Base-by-base conservation (phyloP, 768 basidiomycete species). In the Tricholoma terreum region DNA sequence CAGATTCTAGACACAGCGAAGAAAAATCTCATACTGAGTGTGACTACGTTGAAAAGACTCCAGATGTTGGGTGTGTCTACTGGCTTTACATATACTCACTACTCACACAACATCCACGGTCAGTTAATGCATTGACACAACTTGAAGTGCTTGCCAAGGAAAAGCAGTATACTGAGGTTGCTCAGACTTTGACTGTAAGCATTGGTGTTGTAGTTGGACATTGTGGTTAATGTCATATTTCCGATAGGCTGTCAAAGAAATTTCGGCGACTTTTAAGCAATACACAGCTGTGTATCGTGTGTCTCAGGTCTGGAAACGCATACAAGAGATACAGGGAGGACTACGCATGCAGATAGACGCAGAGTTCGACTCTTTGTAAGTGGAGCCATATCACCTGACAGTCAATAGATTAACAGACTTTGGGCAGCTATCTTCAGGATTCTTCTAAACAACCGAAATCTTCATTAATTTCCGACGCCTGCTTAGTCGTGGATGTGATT, bases 291-390 rank as follows among this genome's bases (percentile, higher is more conserved):
- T 98, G 8, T 86, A 85, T 27, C 84, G 82, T 7, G 88, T 98
- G 35, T 79, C 85, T 19, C 85, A 87, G 52, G 74, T 95, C 11
- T 91, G 86, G 81, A 85, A 84, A 61, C 84, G 86, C 2, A 85
- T 94, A 15, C 87, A 92, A 65, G 87, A 91, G 57, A 75, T 90
- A 15, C 92, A 98, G 70, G 87, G 85, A n/a, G 82, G 85, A 49
- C 74, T 97, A n/a, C 83, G 90, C 57, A 80, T 79, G 5, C 84
- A 88, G 61, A 82, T 98, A 22, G 93, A 96, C 57, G 79, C 79
- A 7, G 97, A 99, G 70, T 97, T 98, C 69, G 94, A 98, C 67
- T 78, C 83, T 31, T 94, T 94, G 94, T 94, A 70, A 55, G 92
- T n/a, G 4, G 46, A 31, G 1, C 76, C n/a, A 33, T 38, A n/a